Base-by-base conservation (phyloP, 2,329 filamentous ascomycete species). In the Epichloe brachyelytri region DNA sequence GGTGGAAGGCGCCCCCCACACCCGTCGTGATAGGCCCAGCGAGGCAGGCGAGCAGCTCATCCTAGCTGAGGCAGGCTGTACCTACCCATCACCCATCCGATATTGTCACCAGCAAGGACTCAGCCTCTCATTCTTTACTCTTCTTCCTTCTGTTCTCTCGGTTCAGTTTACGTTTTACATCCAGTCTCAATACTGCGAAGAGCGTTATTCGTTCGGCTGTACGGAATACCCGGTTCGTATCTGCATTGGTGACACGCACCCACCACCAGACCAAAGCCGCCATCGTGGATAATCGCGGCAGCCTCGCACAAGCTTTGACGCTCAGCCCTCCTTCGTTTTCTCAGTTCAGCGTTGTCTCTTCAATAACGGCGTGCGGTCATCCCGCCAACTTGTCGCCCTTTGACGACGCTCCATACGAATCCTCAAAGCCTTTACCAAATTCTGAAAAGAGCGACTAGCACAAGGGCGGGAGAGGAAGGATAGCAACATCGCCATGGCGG, bases 401-500 rank as follows among this genome's bases (percentile, higher is more conserved):
- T 15, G 14, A 44, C 19, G 15, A 44, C 43, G 5, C 26, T 17
- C 20, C 11, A 7, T 6, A 20, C n/a, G 26, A 20, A 8, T 10
- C 12, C 14, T 33, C 20, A 15, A 14, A 14, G 20, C 14, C 6
- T 8, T 19, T 5, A 36, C 36, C n/a, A 38, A 19, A 1, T 11
- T 30, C 6, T 22, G 37, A 22, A 4, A 19, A 22, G 11, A 22
- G 36, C 7, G 14, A n/a, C 14, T 22, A 20, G 8, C 46, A 20
- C 47, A 22, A 33, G 38, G 22, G 26, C 4, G 8, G 26, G 33
- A 20, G 39, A 12, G 14, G 41, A 33, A 10, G 19, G 4, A 14
- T 19, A 17, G 37, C 46, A 41, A 12, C 22, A 20, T 49, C 26
- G 34, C n/a, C 43, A 52, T 52, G 51, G 46, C 41, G 17, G 22